Conservation (phyloP, 176 grass and related monocot species). For the Zea mays region Zm-B73-REFERENCE-NAM-5.0 NC_050097.1:224463001-224463500, state of each 20-base stretch:
- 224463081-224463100: not conserved
- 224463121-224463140: not conserved
- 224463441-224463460: slow-evolving; percentile 52
- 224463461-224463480: slow-evolving; percentile 25
- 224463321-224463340: slow-evolving; percentile 53
- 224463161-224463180: slow-evolving; percentile 61
- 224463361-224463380: slow-evolving; percentile 80
- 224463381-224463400: slow-evolving; percentile 80
- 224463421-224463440: slow-evolving; percentile 53
- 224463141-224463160: slow-evolving; percentile 55
- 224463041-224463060: not conserved
- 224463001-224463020: not conserved
- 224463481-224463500: too few species aligned
- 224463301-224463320: slow-evolving; percentile 49
- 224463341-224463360: slow-evolving; percentile 78
- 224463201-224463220: slow-evolving; percentile 61
- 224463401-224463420: slow-evolving; percentile 58
- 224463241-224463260: slow-evolving; percentile 71
- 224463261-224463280: slow-evolving; percentile 62
- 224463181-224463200: slow-evolving; percentile 70
- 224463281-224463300: slow-evolving; percentile 45
- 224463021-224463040: not conserved
- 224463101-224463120: not conserved
- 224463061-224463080: not conserved
- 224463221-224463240: slow-evolving; percentile 64